phyloP scores from a whole-genome alignment of 2,329 filamentous ascomycete species.

The Fusarium dimerum region DNA sequence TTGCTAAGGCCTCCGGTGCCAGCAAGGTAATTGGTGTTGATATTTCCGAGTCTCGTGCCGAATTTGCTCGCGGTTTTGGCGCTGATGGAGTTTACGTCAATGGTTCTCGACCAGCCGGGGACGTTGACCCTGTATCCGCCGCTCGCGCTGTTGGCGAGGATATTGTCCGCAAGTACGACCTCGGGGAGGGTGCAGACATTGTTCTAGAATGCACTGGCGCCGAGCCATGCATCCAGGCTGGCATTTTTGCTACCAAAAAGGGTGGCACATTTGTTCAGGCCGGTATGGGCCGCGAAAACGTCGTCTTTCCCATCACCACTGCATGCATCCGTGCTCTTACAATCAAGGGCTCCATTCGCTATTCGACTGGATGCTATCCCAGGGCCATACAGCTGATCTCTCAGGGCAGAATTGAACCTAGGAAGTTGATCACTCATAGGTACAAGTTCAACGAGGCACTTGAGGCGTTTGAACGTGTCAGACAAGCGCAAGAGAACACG shows the following conservation, averaged over 20 bases:
- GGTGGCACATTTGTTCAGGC: slow-evolving; percentile 54
- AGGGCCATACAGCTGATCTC: slow-evolving; percentile 51
- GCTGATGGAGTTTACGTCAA: slow-evolving; percentile 45
- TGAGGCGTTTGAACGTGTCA: slow-evolving; percentile 42
- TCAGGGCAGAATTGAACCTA: slow-evolving; percentile 44
- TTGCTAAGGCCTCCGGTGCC: slow-evolving; percentile 46
- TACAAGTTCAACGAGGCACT: slow-evolving; percentile 45
- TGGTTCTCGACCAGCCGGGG: slow-evolving; percentile 28
- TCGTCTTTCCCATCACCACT: slow-evolving; percentile 52
- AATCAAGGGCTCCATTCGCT: slow-evolving; percentile 53
- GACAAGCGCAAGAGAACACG: slow-evolving; percentile 19
- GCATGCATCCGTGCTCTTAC: slow-evolving; percentile 49
- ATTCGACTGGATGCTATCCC: slow-evolving; percentile 51
- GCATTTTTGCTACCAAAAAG: slow-evolving; percentile 44
- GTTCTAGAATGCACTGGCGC: slow-evolving; percentile 51
- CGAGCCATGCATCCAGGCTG: slow-evolving; percentile 48
- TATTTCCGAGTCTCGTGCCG: slow-evolving; percentile 38
- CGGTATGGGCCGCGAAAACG: slow-evolving; percentile 52
- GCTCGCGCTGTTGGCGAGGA: slow-evolving; percentile 39
- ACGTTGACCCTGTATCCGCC: slow-evolving; percentile 37
- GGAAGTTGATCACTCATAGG: slow-evolving; percentile 38
- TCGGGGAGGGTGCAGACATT: slow-evolving; percentile 45
- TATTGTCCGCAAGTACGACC: slow-evolving; percentile 34
- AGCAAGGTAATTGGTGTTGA: slow-evolving; percentile 46
- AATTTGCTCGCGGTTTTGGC: slow-evolving; percentile 42